phyloP scores from a whole-genome alignment of 1,284 basidiomycete species.

The Filobasidium uniguttulatum region DNA sequence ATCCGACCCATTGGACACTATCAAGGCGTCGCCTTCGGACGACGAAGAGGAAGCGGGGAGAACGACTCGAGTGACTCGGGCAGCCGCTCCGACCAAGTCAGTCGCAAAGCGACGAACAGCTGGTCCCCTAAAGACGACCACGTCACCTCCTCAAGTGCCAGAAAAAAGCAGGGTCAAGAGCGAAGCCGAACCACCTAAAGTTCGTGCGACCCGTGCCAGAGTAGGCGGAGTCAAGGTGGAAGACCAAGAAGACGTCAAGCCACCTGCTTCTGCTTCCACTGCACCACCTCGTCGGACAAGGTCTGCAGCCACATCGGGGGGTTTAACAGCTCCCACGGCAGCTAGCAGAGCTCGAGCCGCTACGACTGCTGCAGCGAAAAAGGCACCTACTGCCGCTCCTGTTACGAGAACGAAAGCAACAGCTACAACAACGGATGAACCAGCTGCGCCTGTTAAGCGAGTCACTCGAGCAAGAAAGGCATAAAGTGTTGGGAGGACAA shows the following conservation, averaged over 20 bases:
- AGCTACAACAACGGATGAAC: not conserved
- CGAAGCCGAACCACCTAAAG: not conserved
- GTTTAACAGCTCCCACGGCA: not conserved
- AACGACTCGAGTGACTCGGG: not conserved
- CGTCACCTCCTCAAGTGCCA: not conserved
- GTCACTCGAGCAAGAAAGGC: constrained; percentile 1
- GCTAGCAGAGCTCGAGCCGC: not conserved
- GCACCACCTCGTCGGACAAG: no score
- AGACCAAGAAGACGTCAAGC: not conserved
- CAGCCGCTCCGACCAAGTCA: not conserved
- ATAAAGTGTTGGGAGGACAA: no score
- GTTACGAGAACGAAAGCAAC: not conserved
- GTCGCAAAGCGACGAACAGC: not conserved
- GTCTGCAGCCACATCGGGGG: not conserved
- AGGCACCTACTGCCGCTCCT: no score
- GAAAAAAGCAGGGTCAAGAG: not conserved
- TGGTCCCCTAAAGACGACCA: not conserved
- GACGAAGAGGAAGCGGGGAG: not conserved
- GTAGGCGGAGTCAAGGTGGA: not conserved
- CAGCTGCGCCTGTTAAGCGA: not conserved
- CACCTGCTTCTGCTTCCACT: not conserved
- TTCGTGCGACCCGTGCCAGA: not conserved
- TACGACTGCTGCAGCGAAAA: not conserved
- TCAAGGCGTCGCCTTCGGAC: not conserved
- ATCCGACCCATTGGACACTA: not conserved